Percentiles rank a stretch among this genome's conserved stretches.
These are phyloP conservation scores for Claviceps digitariae DNA, from an alignment of 2,329 filamentous ascomycete genomes.

Conservation along the genomic window DNA sequence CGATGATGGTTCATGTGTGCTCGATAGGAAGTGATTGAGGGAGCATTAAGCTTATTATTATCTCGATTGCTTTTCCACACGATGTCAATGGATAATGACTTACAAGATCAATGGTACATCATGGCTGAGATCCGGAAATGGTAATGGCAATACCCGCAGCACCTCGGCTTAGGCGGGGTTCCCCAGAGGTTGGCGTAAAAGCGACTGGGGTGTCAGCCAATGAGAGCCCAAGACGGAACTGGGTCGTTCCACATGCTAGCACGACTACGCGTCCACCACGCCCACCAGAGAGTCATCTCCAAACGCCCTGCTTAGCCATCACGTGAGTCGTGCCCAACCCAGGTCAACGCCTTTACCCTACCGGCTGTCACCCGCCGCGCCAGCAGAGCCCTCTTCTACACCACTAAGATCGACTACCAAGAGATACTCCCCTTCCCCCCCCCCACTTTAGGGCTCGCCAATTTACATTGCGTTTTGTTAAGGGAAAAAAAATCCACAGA, in stretches of 20 bases:
- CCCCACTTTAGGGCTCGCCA: slow-evolving; percentile 25
- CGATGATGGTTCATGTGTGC: slow-evolving; percentile 8
- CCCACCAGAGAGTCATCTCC: not conserved
- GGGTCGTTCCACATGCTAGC: too few species aligned
- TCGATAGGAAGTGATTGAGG: slow-evolving; percentile 14
- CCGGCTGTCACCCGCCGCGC: not conserved
- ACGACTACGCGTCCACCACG: not conserved
- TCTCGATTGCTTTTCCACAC: not conserved
- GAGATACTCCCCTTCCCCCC: slow-evolving; percentile 9
- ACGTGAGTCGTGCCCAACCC: slow-evolving; percentile 29
- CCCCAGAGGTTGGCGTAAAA: not conserved
- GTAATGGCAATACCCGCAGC: slow-evolving; percentile 1
- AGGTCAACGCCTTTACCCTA: slow-evolving; percentile 8
- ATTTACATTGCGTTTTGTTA: slow-evolving; percentile 5
- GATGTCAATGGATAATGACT: not conserved
- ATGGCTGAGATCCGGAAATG: not conserved
- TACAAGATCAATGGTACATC: not conserved
- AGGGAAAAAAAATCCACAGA: slow-evolving; percentile 9
- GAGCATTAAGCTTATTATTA: not conserved
- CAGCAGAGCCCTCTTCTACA: not conserved
- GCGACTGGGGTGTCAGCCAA: not conserved
- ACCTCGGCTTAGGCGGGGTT: slow-evolving; percentile 6
- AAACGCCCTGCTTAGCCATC: slow-evolving; percentile 6
- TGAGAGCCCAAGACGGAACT: not conserved
- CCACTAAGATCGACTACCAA: slow-evolving; percentile 3